Conservation (phyloP, 176 grass and related monocot genomes). For the Juncus effusus region DNA sequence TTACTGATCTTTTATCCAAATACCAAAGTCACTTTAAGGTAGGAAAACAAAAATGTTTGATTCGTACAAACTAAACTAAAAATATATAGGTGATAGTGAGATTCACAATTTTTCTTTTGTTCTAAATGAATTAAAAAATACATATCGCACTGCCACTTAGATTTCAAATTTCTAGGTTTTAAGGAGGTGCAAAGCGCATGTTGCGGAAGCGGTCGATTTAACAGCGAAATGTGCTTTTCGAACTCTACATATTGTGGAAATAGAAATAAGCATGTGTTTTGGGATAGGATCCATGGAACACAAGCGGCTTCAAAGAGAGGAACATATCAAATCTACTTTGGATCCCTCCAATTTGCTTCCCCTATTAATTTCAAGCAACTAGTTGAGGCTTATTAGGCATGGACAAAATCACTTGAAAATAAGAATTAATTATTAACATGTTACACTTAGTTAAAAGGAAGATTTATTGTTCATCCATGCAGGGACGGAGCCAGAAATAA, state of each 20-base stretch:
- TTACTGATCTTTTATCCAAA: constrained; percentile 23
- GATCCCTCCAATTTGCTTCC: neutral
- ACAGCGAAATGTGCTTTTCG: constrained; percentile 11
- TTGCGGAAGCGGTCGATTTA: constrained; percentile 31
- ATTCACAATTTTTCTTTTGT: constrained; percentile 8
- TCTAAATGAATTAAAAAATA: neutral
- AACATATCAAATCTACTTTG: constrained; percentile 12
- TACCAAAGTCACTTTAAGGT: constrained; percentile 23
- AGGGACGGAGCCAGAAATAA: too few relatives aligned
- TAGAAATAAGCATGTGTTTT: constrained; percentile 24
- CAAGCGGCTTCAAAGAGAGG: constrained; percentile 4
- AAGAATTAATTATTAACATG: too few relatives aligned
- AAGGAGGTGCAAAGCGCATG: constrained; percentile 23
- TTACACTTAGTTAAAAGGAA: too few relatives aligned
- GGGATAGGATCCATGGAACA: constrained; percentile 35
- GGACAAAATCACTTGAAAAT: neutral
- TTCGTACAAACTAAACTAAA: neutral
- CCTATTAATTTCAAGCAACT: constrained; percentile 37
- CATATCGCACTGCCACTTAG: neutral
- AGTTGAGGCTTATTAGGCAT: neutral
- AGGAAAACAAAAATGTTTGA: constrained; percentile 5
- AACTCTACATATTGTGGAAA: neutral
- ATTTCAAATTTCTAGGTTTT: constrained; percentile 10
- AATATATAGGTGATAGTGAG: neutral
- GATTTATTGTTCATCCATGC: too few relatives aligned